Evolutionary conservation across 352 stramenopile species (phyloP).

Genomic region (Globisporangium parvum): DNA sequence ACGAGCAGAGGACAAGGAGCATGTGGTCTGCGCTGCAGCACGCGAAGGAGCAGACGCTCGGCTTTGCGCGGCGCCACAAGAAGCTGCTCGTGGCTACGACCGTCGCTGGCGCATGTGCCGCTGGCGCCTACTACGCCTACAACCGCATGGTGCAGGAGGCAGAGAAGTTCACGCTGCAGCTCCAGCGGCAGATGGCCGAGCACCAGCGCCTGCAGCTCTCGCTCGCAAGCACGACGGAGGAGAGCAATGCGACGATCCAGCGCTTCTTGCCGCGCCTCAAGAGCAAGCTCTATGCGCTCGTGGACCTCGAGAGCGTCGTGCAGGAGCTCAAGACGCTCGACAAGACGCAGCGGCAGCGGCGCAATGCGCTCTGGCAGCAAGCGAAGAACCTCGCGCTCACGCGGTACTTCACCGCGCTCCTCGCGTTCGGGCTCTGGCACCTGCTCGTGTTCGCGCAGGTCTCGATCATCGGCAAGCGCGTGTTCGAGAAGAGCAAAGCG

Average conservation of each 20-base stretch:
- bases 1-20: neutral
- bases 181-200: constrained; percentile 67
- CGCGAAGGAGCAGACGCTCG: constrained; percentile 36
- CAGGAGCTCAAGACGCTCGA: constrained; percentile 67
- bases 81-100: constrained; percentile 45
- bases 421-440: constrained; percentile 75
- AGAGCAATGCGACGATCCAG: constrained; percentile 68
- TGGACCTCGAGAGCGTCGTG: constrained; percentile 69
- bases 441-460: constrained; percentile 77
- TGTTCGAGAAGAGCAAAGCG: constrained; percentile 56
- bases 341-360: constrained; percentile 49
- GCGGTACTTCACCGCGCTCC: constrained; percentile 65
- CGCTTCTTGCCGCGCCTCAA: constrained; percentile 69
- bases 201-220: constrained; percentile 72
- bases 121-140: constrained; percentile 66
- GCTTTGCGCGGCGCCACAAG: constrained; percentile 68
- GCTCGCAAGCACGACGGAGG: constrained; percentile 62
- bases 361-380: constrained; percentile 67
- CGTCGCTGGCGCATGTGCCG: constrained; percentile 42
- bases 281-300: constrained; percentile 45
- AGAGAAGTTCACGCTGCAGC: constrained; percentile 60
- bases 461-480: constrained; percentile 66
- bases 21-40: constrained; percentile 76
- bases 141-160: constrained; percentile 53
- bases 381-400: constrained; percentile 67